Conservation (phyloP, 495 filamentous ascomycete species). For the Penicillium samsonianum region DNA sequence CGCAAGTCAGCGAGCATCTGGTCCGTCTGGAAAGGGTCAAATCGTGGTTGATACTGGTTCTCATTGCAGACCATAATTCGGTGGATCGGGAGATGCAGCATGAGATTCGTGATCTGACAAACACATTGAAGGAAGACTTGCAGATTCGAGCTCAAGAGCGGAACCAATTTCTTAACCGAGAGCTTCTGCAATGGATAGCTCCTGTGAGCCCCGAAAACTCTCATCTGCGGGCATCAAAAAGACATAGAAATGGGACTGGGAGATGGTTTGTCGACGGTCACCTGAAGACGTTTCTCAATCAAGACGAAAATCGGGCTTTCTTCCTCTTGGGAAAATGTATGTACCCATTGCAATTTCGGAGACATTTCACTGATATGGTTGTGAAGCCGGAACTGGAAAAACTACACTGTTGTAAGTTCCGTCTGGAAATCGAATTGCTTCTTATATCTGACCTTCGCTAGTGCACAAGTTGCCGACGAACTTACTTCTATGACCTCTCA, state of each 20-base stretch:
- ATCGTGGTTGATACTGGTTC: slow-evolving; percentile 29
- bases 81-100: slow-evolving; percentile 18
- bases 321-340: slow-evolving; percentile 30
- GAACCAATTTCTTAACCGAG: slow-evolving; percentile 10
- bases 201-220: slow-evolving; percentile 23
- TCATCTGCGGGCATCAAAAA: slow-evolving; percentile 21
- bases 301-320: slow-evolving; percentile 5
- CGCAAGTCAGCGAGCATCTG: slow-evolving; percentile 21
- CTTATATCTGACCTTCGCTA: slow-evolving; percentile 1
- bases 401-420: slow-evolving; percentile 25
- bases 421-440: no score
- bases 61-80: slow-evolving; percentile 20
- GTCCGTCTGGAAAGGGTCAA: slow-evolving; percentile 25
- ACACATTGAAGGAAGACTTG: slow-evolving; percentile 21
- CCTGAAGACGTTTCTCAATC: slow-evolving; percentile 16
- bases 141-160: slow-evolving; percentile 21
- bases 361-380: neutral
- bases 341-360: neutral
- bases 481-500: slow-evolving; percentile 13
- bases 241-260: slow-evolving; percentile 12
- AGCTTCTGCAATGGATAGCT: slow-evolving; percentile 25
- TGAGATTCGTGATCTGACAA: slow-evolving; percentile 19
- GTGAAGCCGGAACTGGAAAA: slow-evolving; percentile 26
- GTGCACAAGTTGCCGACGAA: slow-evolving; percentile 25
- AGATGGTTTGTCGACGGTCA: slow-evolving; percentile 23